Evolutionary conservation across 2,329 filamentous ascomycete genomes (phyloP), one percentile per base, ranked within the genome.

Genomic region (Arthrobotrys sinensis): DNA sequence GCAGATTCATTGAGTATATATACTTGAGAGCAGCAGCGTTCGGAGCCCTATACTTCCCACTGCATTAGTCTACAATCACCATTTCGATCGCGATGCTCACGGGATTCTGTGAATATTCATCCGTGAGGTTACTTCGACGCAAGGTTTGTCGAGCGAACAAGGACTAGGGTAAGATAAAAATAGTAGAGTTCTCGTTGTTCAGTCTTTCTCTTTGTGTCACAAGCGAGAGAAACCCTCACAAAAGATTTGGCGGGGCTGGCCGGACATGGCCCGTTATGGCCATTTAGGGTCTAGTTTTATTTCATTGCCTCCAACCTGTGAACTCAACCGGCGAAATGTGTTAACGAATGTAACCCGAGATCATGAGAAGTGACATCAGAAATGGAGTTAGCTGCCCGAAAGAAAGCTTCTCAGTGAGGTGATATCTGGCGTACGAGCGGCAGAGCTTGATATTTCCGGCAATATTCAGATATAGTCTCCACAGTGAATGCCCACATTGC

Each of bases 331-430:
- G 68, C 71, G 24, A 21, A 68, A 62, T 64, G 32, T 64, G 16
- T 46, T 43, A 46, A 63, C 63, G 55, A 76, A 76, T 76, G 72
- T 76, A 76, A 76, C 72, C 72, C 65, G 72, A 70, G 55, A 65
- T 65, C 57, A 66, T 70, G 57, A 70, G 69, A 63, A 57, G 48
- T 65, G 72, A 70, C 53, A 65, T 65, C 71, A 64, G 46, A 19
- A 60, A 43, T 45, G 50, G 63, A 34, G n/a, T 52, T 52, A 43
- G 28, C n/a, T 53, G 45, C 60, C 60, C 40, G 32, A 67, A 67
- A 32, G 16, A 52, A 52, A 46, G 36, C 40, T 34, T 24, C 28
- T 66, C n/a, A 46, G 46, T 57, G 55, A 65, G 69, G 60, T 72
- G 60, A 64, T 65, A 65, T 65, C 46, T 43, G 55, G 55, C 36